A percentile compares a stretch with the other conserved stretches of the same genome.
These are phyloP conservation scores for Metrosideros polymorpha DNA, from an alignment of 441 rosid species.

Conservation along the genomic window DNA sequence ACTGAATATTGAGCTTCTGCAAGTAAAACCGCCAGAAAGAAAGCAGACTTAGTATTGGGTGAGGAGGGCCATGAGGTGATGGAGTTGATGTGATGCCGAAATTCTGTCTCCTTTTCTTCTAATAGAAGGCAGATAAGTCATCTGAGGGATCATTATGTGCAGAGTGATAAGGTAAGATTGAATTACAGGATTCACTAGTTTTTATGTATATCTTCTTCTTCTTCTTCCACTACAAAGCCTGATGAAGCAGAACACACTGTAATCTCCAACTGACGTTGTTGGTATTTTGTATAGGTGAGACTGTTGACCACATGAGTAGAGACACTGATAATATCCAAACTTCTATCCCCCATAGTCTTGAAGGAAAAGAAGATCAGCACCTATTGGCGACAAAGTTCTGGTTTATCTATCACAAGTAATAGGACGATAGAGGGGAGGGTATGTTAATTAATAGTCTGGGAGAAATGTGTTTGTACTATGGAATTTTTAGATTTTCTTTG, in stretches of 20 bases:
- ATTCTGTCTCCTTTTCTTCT: not conserved
- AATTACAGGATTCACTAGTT: not conserved
- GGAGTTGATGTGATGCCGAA: not conserved
- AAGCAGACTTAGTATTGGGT: conserved; percentile 12
- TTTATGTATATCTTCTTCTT: not conserved
- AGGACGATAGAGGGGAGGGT: too few relatives aligned
- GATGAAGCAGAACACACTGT: not conserved
- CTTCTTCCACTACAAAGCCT: not conserved
- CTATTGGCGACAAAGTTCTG: not conserved
- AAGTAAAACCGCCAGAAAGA: conserved; percentile 36
- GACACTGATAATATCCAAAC: not conserved
- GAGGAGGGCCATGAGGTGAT: not conserved
- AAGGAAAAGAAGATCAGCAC: not conserved
- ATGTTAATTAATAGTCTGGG: too few relatives aligned
- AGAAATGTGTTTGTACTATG: too few relatives aligned
- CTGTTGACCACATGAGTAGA: not conserved
- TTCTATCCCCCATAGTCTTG: not conserved
- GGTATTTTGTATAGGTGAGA: not conserved
- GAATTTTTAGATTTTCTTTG: too few relatives aligned
- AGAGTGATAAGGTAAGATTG: not conserved
- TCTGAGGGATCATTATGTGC: not conserved
- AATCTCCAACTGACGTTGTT: not conserved
- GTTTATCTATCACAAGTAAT: not conserved
- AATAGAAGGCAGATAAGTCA: not conserved
- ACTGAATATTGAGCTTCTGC: conserved; percentile 78